Evolutionary conservation across 108 stramenopile genomes (phyloP), one percentile per base, ranked within the genome.

Genomic region (Ochromonas danica): DNA sequence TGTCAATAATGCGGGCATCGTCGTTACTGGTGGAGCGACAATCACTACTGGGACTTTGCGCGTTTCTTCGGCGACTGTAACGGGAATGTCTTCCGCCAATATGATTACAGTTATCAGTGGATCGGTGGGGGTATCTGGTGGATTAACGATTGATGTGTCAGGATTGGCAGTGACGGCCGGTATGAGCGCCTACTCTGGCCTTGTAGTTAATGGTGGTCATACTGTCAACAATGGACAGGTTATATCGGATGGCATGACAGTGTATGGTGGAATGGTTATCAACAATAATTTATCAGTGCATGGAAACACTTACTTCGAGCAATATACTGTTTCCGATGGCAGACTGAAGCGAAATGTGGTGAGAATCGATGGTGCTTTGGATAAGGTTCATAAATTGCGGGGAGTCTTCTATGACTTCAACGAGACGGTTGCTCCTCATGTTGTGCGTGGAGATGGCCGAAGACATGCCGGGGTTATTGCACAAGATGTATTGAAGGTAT

Each of bases 91-190:
- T n/a, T n/a, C n/a, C n/a, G n/a, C n/a, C n/a, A n/a, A n/a, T n/a
- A n/a, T n/a, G n/a, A n/a, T n/a, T n/a, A n/a, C n/a, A n/a, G n/a
- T n/a, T n/a, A n/a, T n/a, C n/a, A n/a, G n/a, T n/a, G n/a, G n/a
- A n/a, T n/a, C n/a, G 36, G 40, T 70, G 67, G 67, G 67, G 17
- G 67, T 17, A 10, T 31, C 67, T 10, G 67, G 67, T 70, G 14
- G 10, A 17, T 40, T 31, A 14, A 22, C 22, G 67, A 40, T 70
- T 10, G 22, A 40, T 22, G n/a, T n/a, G n/a, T 70, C 67, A 22
- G 14, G 10, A 22, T 22, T 17, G 36, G 67, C 17, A 31, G 67
- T 10, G 17, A 40, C 40, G 67, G 67, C 36, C 10, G 67, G 67
- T 70, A 57, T 57, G 51, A 10, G 22, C 17, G 51, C 22, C 51